Base-by-base conservation (phyloP, 441 rosid species). In the Populus trichocarpa region DNA sequence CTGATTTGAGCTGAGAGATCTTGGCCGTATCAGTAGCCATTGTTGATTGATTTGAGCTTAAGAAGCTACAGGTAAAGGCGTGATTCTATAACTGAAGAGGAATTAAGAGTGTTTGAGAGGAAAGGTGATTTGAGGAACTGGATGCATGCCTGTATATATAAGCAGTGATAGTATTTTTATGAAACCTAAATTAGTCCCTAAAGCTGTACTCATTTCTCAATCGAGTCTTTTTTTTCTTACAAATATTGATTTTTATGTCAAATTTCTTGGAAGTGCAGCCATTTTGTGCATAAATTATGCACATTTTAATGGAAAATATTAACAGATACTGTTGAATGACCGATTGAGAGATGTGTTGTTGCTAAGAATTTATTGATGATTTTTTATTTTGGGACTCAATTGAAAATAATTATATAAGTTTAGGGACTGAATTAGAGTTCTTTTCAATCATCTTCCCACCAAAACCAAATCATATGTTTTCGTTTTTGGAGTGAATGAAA, bases 11-110 rank as follows among this genome's bases (percentile, higher is more conserved):
- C 76, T 86, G 84, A 25, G 90, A 61, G 69, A 93, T 86, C 84
- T 90, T 90, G 78, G 87, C 91, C 65, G 89, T 74, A 2, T 89
- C 85, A n/a, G 88, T 81, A 38, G 94, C 90, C 93, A 91, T 89
- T 67, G 75, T 46, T 28, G 80, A 46, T 36, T 46, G 77, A 28
- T 65, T 23, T 25, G 13, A 53, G 33, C 20, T 53, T 18, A 53
- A 53, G 61, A 53, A 53, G 61, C 22, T 53, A 18, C 61, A 53
- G 61, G 0, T 18, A 18, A 53, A 53, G 61, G 61, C 9, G 1
- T 53, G 61, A 53, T 53, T 53, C 61, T 53, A 5, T 18, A 6
- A 53, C 61, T 53, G 22, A 53, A 53, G 1, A 53, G 61, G 22
- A 53, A 53, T 53, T 53, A 53, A 53, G 61, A 18, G 22, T 18